These are phyloP conservation scores for Botrytis byssoidea DNA, from an alignment of 2,329 filamentous ascomycete genomes.

Conservation along the genomic window DNA sequence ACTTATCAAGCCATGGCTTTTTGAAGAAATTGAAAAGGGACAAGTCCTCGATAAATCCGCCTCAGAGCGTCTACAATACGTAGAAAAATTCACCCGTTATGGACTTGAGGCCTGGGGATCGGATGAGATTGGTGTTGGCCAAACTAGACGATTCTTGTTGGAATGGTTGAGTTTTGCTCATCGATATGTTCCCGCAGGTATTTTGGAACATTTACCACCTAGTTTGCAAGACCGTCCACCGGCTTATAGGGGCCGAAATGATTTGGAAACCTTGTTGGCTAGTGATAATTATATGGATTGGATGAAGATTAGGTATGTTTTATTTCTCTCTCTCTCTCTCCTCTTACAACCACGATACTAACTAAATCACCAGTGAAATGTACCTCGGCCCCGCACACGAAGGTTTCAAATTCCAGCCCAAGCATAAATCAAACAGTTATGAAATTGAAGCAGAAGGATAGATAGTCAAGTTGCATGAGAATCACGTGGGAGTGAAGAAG, in stretches of 20 bases:
- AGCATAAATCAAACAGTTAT: constrained; percentile 94
- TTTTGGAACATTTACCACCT: constrained; percentile 86
- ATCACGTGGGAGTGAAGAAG: too few species aligned
- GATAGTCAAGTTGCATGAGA: constrained; percentile 35
- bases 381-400: constrained; percentile 89
- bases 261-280: constrained; percentile 88
- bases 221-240: constrained; percentile 87
- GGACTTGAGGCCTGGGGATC: constrained; percentile 94
- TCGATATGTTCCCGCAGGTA: constrained; percentile 85
- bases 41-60: constrained; percentile 97
- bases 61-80: constrained; percentile 76
- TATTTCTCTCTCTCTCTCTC: not conserved
- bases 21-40: constrained; percentile 88
- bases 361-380: constrained; percentile 72
- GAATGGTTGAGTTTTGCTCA: constrained; percentile 95
- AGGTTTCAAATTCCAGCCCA: constrained; percentile 91
- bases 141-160: constrained; percentile 85
- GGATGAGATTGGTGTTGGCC: constrained; percentile 90
- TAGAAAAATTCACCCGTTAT: constrained; percentile 87
- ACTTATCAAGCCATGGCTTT: constrained; percentile 96
- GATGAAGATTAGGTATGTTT: constrained; percentile 91
- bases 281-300: constrained; percentile 94
- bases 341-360: not conserved
- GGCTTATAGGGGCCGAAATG: constrained; percentile 77
- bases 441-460: constrained; percentile 75